These are phyloP conservation scores for Claviceps maximensis DNA, from an alignment of 2,329 filamentous ascomycete genomes.

Conservation along the genomic window DNA sequence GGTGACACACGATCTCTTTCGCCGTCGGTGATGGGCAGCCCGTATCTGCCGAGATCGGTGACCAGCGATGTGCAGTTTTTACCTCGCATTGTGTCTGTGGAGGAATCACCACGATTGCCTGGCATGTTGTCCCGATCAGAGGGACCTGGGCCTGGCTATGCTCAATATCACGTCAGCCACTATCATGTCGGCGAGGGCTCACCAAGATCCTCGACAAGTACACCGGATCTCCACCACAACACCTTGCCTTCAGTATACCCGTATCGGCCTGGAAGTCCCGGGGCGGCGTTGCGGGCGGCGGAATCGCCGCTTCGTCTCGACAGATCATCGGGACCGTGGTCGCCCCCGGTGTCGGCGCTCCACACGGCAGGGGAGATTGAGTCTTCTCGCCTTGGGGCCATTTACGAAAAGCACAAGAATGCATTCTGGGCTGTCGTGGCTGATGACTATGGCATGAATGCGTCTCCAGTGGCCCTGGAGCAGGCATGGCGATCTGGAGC, in stretches of 20 bases:
- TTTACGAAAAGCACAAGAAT: slow-evolving; percentile 57
- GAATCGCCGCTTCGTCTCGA: slow-evolving; percentile 45
- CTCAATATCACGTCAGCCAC: slow-evolving; percentile 13
- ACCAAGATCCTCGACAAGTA: slow-evolving; percentile 27
- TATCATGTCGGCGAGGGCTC: slow-evolving; percentile 19
- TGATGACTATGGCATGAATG: slow-evolving; percentile 53
- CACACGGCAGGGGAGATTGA: slow-evolving; percentile 38
- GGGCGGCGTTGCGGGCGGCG: slow-evolving; percentile 20
- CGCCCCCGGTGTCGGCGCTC: slow-evolving; percentile 18
- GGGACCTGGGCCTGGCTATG: slow-evolving; percentile 36
- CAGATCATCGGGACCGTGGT: slow-evolving; percentile 37
- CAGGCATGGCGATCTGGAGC: slow-evolving; percentile 50
- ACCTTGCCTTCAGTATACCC: slow-evolving; percentile 29
- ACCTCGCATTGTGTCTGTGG: slow-evolving; percentile 35
- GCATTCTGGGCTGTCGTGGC: slow-evolving; percentile 64
- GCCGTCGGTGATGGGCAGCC: slow-evolving; percentile 30
- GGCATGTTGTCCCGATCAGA: slow-evolving; percentile 55
- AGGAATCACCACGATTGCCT: slow-evolving; percentile 36
- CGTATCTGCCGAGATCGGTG: slow-evolving; percentile 32
- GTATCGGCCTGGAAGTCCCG: slow-evolving; percentile 14
- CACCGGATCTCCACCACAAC: slow-evolving; percentile 33
- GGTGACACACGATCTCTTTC: slow-evolving; percentile 34
- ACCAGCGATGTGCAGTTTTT: slow-evolving; percentile 36
- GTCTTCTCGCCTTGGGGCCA: slow-evolving; percentile 50
- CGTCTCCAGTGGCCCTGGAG: slow-evolving; percentile 50